Base-by-base conservation (phyloP, 164 flowering plant species). In the Kalanchoe fedtschenkoi region DNA sequence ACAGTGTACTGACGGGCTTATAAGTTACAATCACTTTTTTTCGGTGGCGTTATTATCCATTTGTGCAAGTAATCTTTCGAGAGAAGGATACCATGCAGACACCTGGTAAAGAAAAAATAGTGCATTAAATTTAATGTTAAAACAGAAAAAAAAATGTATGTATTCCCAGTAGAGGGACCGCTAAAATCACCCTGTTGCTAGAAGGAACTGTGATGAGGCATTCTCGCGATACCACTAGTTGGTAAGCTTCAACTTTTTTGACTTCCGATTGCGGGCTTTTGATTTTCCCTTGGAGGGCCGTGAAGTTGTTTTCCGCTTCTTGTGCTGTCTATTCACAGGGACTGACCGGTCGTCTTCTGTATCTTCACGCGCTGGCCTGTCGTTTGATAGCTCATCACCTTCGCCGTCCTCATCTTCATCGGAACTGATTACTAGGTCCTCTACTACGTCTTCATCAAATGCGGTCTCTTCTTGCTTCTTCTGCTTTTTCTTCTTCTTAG, bases 381-480 rank as follows among this genome's bases (percentile, higher is more conserved):
- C 77, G 34, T 62, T 69, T 13, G 43, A 14, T 19, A 74, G 37
- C 24, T 44, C 82, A 10, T 76, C 80, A 11, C 53, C 81, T 22
- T 80, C 84, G 13, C 46, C 81, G 9, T 76, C 80, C 9, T 59
- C 81, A 21, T 80, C 84, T 34, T 79, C 85, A 61, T 83, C 89
- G 15, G 84, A 81, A 71, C 84, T 83, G 1, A 80, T 72, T 6
- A 84, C 73, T 38, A 81, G 74, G 71, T 84, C 89, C 74, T 84
- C 79, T 26, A 84, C 76, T 62, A 82, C 64, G 61, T 84, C 86
- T 66, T 84, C 86, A 21, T 77, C 82, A 2, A 56, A 5, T n/a
- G 74, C 76, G 28, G 19, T 66, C 29, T 35, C 71, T 13, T 71
- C 68, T 5, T 62, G 64, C 26, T 62, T 56, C 60, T 47, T 39